A percentile compares a stretch with the other conserved stretches of the same genome.
These are phyloP conservation scores for Malassezia sympodialis DNA, from an alignment of 1,284 basidiomycete genomes.

Conservation along the genomic window DNA sequence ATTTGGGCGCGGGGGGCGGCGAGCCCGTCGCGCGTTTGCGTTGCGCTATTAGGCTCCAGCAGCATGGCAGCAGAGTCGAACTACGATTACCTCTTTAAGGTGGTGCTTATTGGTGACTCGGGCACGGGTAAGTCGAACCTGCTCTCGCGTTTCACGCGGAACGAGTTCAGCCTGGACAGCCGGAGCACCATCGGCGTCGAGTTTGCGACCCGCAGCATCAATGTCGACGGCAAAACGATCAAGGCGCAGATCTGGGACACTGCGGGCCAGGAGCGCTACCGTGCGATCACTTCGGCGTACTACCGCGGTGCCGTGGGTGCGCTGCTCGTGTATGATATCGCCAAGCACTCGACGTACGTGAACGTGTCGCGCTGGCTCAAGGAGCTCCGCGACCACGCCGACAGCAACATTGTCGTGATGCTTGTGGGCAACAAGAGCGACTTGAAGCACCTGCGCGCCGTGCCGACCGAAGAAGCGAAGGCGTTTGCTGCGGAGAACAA, in stretches of 20 bases:
- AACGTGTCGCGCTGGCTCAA: slow-evolving; percentile 97
- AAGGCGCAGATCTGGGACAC: slow-evolving; percentile 99
- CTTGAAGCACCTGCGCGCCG: slow-evolving; percentile 90
- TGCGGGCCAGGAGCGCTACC: slow-evolving; percentile 95
- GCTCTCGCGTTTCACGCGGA: slow-evolving; percentile 69
- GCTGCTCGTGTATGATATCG: slow-evolving; percentile 52
- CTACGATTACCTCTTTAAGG: slow-evolving; percentile 46
- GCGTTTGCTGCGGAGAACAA: slow-evolving; percentile 61
- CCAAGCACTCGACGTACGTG: slow-evolving; percentile 81
- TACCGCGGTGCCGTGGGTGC: slow-evolving; percentile 86
- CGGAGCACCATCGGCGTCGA: slow-evolving; percentile 94
- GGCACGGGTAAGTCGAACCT: slow-evolving; percentile 85
- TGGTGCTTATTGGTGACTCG: slow-evolving; percentile 92
- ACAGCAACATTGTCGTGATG: slow-evolving; percentile 53
- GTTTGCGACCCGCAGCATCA: slow-evolving; percentile 91
- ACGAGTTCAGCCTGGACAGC: slow-evolving; percentile 97
- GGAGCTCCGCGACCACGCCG: slow-evolving; percentile 65
- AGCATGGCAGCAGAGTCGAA: slow-evolving; percentile 42
- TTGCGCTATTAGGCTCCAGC: background rate
- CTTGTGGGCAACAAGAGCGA: slow-evolving; percentile 71
- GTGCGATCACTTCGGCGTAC: slow-evolving; percentile 90
- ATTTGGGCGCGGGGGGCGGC: background rate
- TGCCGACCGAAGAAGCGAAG: slow-evolving; percentile 66
- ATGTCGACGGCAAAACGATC: slow-evolving; percentile 88
- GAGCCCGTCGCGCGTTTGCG: background rate